Evolutionary conservation across 2,329 filamentous ascomycete species (phyloP), one percentile per base, ranked within the genome.

Genomic region (Cladophialophora exuberans): DNA sequence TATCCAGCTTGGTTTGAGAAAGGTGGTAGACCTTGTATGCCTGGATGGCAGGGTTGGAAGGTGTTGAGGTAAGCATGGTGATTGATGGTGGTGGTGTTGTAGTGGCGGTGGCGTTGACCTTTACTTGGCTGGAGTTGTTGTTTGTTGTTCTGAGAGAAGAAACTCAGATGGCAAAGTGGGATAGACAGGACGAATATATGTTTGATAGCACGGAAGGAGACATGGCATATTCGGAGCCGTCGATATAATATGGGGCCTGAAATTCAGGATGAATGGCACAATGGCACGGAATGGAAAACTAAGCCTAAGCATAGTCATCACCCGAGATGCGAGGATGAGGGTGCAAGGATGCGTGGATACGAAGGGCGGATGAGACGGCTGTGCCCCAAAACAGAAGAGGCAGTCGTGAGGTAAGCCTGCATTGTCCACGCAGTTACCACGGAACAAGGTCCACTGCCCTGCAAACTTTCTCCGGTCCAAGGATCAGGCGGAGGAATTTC

Each of bases 11-110:
- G 47, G 41, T 33, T 25, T 57, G 55, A 28, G 51, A 52, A 22
- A 61, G 52, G 43, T 58, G 54, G 38, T 58, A 61, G 23, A 61
- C 58, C 44, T 57, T 57, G 55, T 61, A 61, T 28, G 58, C 58
- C 20, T 53, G 53, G 38, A 61, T 46, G 52, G 58, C 58, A 5
- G 58, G 58, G 17, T 56, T 61, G 10, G 46, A 45, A 7, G 35
- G 41, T 36, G 52, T 50, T 10, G 49, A 52, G 31, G 52, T 4
- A 2, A 51, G 41, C 52, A 55, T 55, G 28, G 52, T 38, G 33
- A n/a, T 39, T n/a, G 45, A 22, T 20, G 6, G 30, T 35, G 30
- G 18, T 47, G 17, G 11, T 25, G 30, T 17, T 26, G 4, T 25
- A n/a, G n/a, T n/a, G n/a, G n/a, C n/a, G n/a, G n/a, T 22, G 43